Percentiles rank a stretch among this genome's conserved stretches.
These are phyloP conservation scores for Panicum hallii DNA, from an alignment of 202 grass and related monocot species.

Conservation along the genomic window DNA sequence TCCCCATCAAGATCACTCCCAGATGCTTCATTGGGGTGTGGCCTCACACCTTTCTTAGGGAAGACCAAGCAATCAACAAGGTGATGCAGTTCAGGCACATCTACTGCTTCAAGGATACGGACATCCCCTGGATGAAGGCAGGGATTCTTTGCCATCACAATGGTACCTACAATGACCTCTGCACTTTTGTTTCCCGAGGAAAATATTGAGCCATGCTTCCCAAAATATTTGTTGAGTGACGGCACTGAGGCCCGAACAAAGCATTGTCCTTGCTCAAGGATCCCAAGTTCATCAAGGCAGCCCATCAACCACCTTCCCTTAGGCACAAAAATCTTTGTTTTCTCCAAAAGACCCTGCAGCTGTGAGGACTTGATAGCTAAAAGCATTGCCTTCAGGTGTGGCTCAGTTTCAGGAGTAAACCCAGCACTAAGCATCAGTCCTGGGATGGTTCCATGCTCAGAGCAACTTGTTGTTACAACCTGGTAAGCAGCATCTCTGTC, in stretches of 20 bases:
- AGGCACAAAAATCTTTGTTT: slow-evolving; percentile 85
- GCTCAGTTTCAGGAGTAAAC: slow-evolving; percentile 73
- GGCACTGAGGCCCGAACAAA: slow-evolving; percentile 76
- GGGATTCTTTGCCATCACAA: slow-evolving; percentile 88
- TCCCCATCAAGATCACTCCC: slow-evolving; percentile 96
- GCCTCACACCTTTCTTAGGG: slow-evolving; percentile 79
- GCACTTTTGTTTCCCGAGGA: slow-evolving; percentile 52
- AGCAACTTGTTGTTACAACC: slow-evolving; percentile 73
- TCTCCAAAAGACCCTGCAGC: slow-evolving; percentile 66
- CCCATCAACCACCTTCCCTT: slow-evolving; percentile 96
- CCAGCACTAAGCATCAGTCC: slow-evolving; percentile 83
- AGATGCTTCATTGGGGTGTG: slow-evolving; percentile 84
- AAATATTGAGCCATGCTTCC: slow-evolving; percentile 66
- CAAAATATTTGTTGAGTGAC: slow-evolving; percentile 59
- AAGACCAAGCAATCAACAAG: slow-evolving; percentile 92
- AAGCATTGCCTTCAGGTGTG: slow-evolving; percentile 81
- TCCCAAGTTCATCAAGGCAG: slow-evolving; percentile 81
- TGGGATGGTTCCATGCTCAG: slow-evolving; percentile 66
- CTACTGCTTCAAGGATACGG: slow-evolving; percentile 84
- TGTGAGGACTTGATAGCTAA: slow-evolving; percentile 80
- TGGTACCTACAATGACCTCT: slow-evolving; percentile 67
- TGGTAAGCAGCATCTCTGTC: slow-evolving; percentile 76
- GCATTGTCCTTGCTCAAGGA: slow-evolving; percentile 85
- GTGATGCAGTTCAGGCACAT: slow-evolving; percentile 72
- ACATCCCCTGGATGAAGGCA: slow-evolving; percentile 92